A percentile compares a stretch with the other conserved stretches of the same genome.
Conservation (phyloP, 1,139 yeast species). For the Suhomyces terraborum region DNA sequence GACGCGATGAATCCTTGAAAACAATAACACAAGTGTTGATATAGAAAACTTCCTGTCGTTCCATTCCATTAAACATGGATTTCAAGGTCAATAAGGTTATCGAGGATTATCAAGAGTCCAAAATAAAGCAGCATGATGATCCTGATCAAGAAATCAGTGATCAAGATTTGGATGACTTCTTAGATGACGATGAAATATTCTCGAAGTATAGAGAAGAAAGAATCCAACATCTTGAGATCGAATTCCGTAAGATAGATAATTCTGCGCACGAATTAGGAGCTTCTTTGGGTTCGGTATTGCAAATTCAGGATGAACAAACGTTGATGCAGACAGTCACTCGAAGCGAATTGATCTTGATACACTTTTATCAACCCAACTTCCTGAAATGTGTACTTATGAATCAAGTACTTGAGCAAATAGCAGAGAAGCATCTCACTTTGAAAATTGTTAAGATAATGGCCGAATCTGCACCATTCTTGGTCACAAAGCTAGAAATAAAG, state of each 20-base stretch:
- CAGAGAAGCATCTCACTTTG: slow-evolving; percentile 59
- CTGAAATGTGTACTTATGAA: slow-evolving; percentile 63
- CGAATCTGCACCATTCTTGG: slow-evolving; percentile 69
- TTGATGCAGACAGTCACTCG: slow-evolving; percentile 54
- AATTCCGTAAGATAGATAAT: slow-evolving; percentile 42
- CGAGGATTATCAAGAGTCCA: slow-evolving; percentile 45
- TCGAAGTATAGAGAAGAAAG: slow-evolving; percentile 50
- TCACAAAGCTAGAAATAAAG: slow-evolving; percentile 58
- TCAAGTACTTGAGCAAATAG: slow-evolving; percentile 42
- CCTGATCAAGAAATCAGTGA: slow-evolving; percentile 36
- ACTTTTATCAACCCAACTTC: slow-evolving; percentile 66
- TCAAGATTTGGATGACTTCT: slow-evolving; percentile 29
- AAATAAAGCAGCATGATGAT: slow-evolving; percentile 26
- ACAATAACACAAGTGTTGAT: no score
- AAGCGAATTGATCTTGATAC: slow-evolving; percentile 52
- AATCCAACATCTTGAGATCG: slow-evolving; percentile 48
- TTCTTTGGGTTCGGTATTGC: slow-evolving; percentile 45
- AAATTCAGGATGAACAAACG: slow-evolving; percentile 52
- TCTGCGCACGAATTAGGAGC: slow-evolving; percentile 32
- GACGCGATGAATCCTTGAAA: slow-evolving; percentile 13
- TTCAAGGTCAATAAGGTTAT: slow-evolving; percentile 34
- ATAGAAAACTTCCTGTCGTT: background rate
- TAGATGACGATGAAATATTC: slow-evolving; percentile 34
- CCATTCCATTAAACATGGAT: slow-evolving; percentile 27
- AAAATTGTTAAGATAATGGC: slow-evolving; percentile 63